Evolutionary conservation across 768 basidiomycete genomes (phyloP).

Genomic region (Boletus reticulatus): DNA sequence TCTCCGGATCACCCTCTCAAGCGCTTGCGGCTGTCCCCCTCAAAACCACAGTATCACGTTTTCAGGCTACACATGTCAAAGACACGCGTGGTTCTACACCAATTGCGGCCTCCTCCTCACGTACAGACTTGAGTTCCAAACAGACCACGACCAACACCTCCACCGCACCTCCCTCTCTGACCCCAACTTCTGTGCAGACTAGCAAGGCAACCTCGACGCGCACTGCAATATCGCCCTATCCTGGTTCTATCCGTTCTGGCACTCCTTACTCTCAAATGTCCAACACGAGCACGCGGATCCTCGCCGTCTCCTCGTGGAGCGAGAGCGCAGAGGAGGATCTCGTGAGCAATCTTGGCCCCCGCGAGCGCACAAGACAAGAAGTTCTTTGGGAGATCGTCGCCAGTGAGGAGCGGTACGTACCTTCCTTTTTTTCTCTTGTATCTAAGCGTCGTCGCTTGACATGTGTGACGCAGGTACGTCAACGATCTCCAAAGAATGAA

Average conservation of each 20-base stretch:
- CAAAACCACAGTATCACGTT: conserved; percentile 75
- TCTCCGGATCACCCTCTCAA: conserved; percentile 29
- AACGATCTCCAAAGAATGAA: conserved; percentile 88
- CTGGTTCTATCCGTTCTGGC: conserved; percentile 70
- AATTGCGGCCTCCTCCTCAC: conserved; percentile 58
- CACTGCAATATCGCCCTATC: conserved; percentile 60
- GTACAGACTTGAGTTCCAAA: conserved; percentile 55
- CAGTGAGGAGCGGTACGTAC: conserved; percentile 83
- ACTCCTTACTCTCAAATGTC: conserved; percentile 85
- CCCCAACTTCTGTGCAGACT: conserved; percentile 53
- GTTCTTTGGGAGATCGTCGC: conserved; percentile 96
- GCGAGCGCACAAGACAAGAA: conserved; percentile 94
- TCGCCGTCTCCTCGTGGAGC: conserved; percentile 85
- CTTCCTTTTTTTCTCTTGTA: conserved; percentile 3
- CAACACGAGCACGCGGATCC: conserved; percentile 65
- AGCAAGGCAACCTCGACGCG: conserved; percentile 63
- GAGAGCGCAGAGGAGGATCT: conserved; percentile 94
- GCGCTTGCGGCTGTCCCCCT: conserved; percentile 31
- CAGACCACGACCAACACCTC: conserved; percentile 43
- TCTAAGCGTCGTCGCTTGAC: conserved; percentile 14
- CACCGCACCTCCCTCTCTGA: conserved; percentile 54
- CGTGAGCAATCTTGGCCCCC: conserved; percentile 87
- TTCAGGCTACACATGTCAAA: conserved; percentile 71
- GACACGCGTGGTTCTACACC: conserved; percentile 65
- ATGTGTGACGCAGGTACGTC: conserved; percentile 69